Conservation (phyloP, 495 filamentous ascomycete species). For the Polyplosphaeria fusca region DNA sequence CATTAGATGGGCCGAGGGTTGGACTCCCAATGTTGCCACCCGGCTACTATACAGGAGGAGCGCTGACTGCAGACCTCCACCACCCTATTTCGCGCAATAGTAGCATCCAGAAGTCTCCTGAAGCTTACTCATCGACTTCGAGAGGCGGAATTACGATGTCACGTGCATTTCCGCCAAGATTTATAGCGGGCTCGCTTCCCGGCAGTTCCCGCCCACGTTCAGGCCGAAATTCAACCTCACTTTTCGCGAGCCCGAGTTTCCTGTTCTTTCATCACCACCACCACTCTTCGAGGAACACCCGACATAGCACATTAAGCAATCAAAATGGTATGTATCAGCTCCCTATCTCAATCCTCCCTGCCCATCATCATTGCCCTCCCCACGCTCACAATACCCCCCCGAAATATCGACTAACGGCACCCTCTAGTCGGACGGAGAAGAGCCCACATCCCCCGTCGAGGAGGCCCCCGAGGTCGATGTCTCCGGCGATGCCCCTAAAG, state of each 20-base stretch:
- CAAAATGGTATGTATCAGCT: constrained; percentile 43
- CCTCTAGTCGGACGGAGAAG: constrained; percentile 77
- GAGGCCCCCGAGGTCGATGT: constrained; percentile 82
- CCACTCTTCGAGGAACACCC: constrained; percentile 30
- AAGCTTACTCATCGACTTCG: not conserved
- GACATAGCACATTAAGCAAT: constrained; percentile 37
- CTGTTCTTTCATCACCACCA: constrained; percentile 34
- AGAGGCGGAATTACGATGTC: too few species aligned
- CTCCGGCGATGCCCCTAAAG: constrained; percentile 78
- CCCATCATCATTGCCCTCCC: not conserved
- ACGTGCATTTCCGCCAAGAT: constrained; percentile 2
- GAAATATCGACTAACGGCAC: constrained; percentile 4
- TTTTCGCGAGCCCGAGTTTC: constrained; percentile 1
- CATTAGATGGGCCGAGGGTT: too few species aligned
- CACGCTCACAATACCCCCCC: not conserved
- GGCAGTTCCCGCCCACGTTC: constrained; percentile 6
- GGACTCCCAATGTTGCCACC: too few species aligned
- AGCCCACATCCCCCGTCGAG: constrained; percentile 60
- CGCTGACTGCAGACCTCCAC: too few species aligned
- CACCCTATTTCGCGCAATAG: too few species aligned
- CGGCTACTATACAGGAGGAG: too few species aligned
- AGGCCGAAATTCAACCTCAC: not conserved
- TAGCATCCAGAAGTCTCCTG: not conserved
- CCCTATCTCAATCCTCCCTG: not conserved
- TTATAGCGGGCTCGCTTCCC: constrained; percentile 4